Evolutionary conservation across 192 early-diverging fungal species (phyloP), one percentile per base, ranked within the genome.

Genomic region (Backusella sp.): DNA sequence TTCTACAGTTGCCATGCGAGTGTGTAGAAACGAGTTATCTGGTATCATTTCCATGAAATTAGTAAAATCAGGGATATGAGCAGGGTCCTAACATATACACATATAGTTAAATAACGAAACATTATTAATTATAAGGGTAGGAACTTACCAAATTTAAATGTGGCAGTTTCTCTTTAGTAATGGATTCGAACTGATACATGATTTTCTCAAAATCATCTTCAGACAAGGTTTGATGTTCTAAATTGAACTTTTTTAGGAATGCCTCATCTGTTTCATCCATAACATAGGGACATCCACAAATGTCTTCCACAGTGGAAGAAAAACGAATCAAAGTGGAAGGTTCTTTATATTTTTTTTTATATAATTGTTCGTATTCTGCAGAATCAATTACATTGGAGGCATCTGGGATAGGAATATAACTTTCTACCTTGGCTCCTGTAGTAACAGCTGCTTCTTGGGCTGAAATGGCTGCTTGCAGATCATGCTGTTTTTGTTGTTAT

Each of bases 381-480:
- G 88, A 84, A 36, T 80, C 76, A 36, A 92, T 80, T 21, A 81
- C 78, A 26, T 77, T 78, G 19, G 92, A 92, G 15, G 95, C 95
- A 83, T 96, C 94, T 4, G 95, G 95, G n/a, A 93, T 95, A 17
- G 95, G 95, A 77, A 96, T 96, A 70, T 88, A 90, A 44, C 87
- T 81, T 41, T 74, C 66, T 68, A 84, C 78, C 34, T 89, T 87
- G 23, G 75, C 76, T 17, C 80, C 80, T 30, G 80, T 81, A 1
- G 80, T 83, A 42, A 84, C 87, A 23, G 89, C 87, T 17, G 89
- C 88, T 66, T 89, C 86, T 23, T 89, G 85, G n/a, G 94, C 88
- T 36, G 90, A 89, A 41, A 96, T 90, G 74, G 91, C 94, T 12
- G 91, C 92, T 86, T 94, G 95, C 56, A 96, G 84, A 81, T 96